Base-by-base conservation (phyloP, 345 rosid genomes). In the Heritiera littoralis region DNA sequence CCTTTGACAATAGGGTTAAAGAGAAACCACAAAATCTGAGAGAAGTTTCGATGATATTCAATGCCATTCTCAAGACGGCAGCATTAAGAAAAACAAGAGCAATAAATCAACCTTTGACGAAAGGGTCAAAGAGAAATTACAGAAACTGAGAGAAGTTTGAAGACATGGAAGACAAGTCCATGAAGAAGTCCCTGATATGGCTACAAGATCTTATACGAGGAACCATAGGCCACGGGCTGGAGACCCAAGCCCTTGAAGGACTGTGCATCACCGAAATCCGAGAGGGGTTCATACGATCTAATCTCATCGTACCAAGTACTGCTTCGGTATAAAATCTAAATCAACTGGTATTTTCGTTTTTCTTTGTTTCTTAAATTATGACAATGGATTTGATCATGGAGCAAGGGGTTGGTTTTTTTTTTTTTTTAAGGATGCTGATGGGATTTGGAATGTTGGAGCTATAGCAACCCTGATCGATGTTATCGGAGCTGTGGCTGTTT, bases 381-480 rank as follows among this genome's bases (percentile, higher is more conserved):
- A 28, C n/a, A 54, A 54, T 15, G 5, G 59, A 8, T 8, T 58
- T n/a, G 35, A 23, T 0, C n/a, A 7, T n/a, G 30, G 12, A 59
- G 9, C 23, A 35, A 41, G 2, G 4, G 2, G 2, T 38, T 38
- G 0, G 0, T n/a, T n/a, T 11, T 61, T 30, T 51, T 52, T 5
- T 2, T 17, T 18, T 13, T 2, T 5, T 32, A 30, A 87, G 92
- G 88, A 85, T 70, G 60, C 59, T 48, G 76, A 84, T 54, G 89
- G 87, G 52, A 86, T 79, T 72, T 92, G 94, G 92, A 79, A 84
- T 0, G 80, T 58, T 13, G 95, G 95, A 80, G 94, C 89, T 0
- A 85, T 92, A 71, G 81, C 88, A 28, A 78, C 88, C 2, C 56
- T 84, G 80, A 76, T 92, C 11, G 94, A 90, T 40, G 56, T 60